These are phyloP conservation scores for Skeletonema costatum DNA, from an alignment of 108 stramenopile genomes.

Conservation along the genomic window DNA sequence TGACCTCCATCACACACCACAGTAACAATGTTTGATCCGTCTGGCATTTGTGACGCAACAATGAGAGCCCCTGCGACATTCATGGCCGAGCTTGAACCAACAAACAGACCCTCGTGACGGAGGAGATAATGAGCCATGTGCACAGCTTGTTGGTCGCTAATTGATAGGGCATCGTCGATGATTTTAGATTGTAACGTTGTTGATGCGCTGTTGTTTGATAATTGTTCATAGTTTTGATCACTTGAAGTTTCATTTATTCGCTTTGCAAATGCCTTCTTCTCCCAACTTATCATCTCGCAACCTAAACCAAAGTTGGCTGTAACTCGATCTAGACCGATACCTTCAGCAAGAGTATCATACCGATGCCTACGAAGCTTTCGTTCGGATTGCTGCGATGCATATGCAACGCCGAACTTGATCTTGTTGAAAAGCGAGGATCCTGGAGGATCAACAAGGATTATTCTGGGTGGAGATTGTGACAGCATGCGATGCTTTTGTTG, in stretches of 20 bases:
- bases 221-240: not conserved
- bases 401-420: slow-evolving; percentile 92
- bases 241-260: slow-evolving; percentile 1
- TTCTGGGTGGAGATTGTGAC: slow-evolving; percentile 20
- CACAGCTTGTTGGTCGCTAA: slow-evolving; percentile 91
- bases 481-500: not conserved
- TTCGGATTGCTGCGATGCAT: slow-evolving; percentile 87
- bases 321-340: slow-evolving; percentile 95
- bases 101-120: slow-evolving; percentile 89
- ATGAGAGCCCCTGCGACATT: slow-evolving; percentile 90
- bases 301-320: slow-evolving; percentile 89
- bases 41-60: slow-evolving; percentile 59
- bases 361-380: slow-evolving; percentile 81
- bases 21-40: slow-evolving; percentile 78
- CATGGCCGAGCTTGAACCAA: slow-evolving; percentile 96
- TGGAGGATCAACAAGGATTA: slow-evolving; percentile 92
- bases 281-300: slow-evolving; percentile 35
- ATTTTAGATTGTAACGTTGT: slow-evolving; percentile 30
- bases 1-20: slow-evolving; percentile 93
- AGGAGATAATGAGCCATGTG: slow-evolving; percentile 95
- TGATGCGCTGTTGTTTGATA: not conserved
- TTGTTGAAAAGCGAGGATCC: slow-evolving; percentile 89
- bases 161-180: slow-evolving; percentile 69
- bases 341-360: slow-evolving; percentile 96
- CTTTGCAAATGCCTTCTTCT: slow-evolving; percentile 2